phyloP scores from a whole-genome alignment of 176 grass and related monocot genomes.

The Areca catechu region DNA sequence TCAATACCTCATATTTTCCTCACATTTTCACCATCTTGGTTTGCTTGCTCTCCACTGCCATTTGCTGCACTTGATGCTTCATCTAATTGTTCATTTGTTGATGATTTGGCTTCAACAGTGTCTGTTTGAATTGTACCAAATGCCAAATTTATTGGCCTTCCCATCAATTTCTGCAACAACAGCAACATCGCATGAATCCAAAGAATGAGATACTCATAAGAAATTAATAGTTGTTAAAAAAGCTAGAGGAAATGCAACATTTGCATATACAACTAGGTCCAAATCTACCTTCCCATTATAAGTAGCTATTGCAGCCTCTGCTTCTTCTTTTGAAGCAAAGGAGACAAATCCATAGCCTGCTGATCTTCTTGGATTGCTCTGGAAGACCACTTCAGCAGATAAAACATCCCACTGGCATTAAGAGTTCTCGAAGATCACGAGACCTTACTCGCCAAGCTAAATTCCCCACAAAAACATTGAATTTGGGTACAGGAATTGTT shows the following conservation, averaged over 20 bases:
- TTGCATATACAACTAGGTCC: too few relatives aligned
- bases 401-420: slow-evolving; percentile 35
- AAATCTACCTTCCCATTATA: slow-evolving; percentile 57
- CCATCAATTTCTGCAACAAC: slow-evolving; percentile 45
- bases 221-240: too few relatives aligned
- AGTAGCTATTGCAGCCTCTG: slow-evolving; percentile 62
- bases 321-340: slow-evolving; percentile 70
- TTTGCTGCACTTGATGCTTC: neutral
- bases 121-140: slow-evolving; percentile 29
- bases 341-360: slow-evolving; percentile 84
- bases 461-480: slow-evolving; percentile 76
- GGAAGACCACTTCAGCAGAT: slow-evolving; percentile 75
- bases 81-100: neutral
- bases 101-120: slow-evolving; percentile 8
- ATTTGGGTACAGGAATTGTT: slow-evolving; percentile 19
- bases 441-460: slow-evolving; percentile 67
- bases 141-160: slow-evolving; percentile 33
- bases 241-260: too few relatives aligned
- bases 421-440: slow-evolving; percentile 63
- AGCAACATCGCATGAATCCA: slow-evolving; percentile 9
- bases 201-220: too few relatives aligned
- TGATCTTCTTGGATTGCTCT: slow-evolving; percentile 70
- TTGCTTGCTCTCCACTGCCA: neutral
- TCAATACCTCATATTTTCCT: neutral
- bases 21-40: too few relatives aligned